A percentile compares a stretch with the other conserved stretches of the same genome.
Evolutionary conservation across 176 grass and related monocot genomes (phyloP).

Genomic region (Carex scoparia): DNA sequence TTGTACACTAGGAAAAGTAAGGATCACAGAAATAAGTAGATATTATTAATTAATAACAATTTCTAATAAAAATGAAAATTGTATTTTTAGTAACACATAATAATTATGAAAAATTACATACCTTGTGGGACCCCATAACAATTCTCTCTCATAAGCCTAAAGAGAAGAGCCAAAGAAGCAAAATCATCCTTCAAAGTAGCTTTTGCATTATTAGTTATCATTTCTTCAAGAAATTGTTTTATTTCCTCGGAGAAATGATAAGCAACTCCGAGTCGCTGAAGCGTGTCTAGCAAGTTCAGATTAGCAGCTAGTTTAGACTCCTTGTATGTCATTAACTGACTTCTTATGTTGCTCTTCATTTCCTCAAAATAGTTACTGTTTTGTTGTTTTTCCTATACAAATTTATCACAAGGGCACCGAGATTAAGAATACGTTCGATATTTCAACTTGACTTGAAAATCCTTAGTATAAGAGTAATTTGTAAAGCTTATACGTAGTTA

Average conservation of each 20-base stretch:
- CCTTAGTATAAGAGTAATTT: too few species aligned
- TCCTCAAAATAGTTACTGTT: not conserved
- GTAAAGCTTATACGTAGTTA: too few species aligned
- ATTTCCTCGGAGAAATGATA: constrained; percentile 49
- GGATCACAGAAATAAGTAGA: too few species aligned
- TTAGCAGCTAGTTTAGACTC: not conserved
- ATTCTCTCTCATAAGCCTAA: constrained; percentile 29
- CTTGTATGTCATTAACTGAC: not conserved
- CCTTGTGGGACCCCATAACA: constrained; percentile 30
- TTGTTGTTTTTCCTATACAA: not conserved
- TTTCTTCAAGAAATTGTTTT: not conserved
- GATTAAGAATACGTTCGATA: not conserved
- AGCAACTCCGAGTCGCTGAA: constrained; percentile 38
- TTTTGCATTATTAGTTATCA: not conserved
- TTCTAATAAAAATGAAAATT: too few species aligned
- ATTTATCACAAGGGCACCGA: not conserved
- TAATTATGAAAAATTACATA: not conserved
- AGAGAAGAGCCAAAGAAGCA: too few species aligned
- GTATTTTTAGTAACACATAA: too few species aligned
- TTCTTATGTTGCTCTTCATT: constrained; percentile 14
- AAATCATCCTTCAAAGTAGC: not conserved
- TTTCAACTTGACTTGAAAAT: not conserved
- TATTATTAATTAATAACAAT: too few species aligned
- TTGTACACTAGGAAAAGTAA: too few species aligned
- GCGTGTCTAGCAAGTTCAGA: constrained; percentile 18